phyloP scores from a whole-genome alignment of 257 asterid genomes.

The Przewalskia tangutica region DNA sequence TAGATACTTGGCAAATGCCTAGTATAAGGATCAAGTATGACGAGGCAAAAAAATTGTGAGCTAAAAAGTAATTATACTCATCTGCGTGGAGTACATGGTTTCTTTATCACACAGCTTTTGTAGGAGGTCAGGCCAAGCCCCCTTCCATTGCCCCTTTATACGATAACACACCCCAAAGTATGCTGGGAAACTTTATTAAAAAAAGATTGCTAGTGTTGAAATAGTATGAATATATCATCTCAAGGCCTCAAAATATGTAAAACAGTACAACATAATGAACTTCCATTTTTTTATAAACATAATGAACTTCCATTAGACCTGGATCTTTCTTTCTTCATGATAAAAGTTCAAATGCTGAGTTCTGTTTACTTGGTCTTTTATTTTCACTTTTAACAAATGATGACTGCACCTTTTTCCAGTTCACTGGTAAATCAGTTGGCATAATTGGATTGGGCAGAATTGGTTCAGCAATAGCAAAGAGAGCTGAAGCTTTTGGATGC shows the following conservation, averaged over 20 bases:
- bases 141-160: not conserved
- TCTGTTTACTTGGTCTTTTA: not conserved
- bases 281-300: not conserved
- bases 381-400: not conserved
- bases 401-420: conserved; percentile 32
- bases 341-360: not conserved
- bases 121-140: not conserved
- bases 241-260: not conserved
- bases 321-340: not conserved
- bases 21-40: not conserved
- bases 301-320: not conserved
- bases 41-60: not conserved
- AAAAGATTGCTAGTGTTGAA: not conserved
- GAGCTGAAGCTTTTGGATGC: conserved; percentile 76
- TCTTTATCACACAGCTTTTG: not conserved
- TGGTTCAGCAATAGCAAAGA: conserved; percentile 68
- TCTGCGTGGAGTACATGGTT: not conserved
- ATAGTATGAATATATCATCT: not conserved
- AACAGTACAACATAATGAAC: not conserved
- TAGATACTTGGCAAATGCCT: not conserved
- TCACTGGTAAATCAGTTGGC: conserved; percentile 69
- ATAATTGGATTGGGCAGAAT: conserved; percentile 80
- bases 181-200: not conserved
- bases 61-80: not conserved
- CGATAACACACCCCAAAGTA: not conserved